Conservation (phyloP, 768 basidiomycete species). For the Termitomyces sp. region DNA sequence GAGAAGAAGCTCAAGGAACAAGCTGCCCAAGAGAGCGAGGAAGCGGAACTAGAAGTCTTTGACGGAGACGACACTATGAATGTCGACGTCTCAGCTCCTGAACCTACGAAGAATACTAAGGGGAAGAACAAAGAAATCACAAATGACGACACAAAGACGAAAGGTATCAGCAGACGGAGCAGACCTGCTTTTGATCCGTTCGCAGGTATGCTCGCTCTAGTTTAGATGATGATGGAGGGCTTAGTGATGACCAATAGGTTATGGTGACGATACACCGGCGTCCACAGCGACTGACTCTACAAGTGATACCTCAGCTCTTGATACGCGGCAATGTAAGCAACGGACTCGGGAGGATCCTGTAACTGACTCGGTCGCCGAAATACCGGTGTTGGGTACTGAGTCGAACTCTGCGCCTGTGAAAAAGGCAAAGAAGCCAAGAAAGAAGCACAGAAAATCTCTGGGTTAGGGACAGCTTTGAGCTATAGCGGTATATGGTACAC, state of each 20-base stretch:
- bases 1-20: slow-evolving; percentile 49
- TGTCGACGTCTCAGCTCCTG: slow-evolving; percentile 3
- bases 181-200: slow-evolving; percentile 60
- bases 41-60: slow-evolving; percentile 35
- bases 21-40: slow-evolving; percentile 37
- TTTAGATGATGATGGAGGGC: not conserved
- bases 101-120: slow-evolving; percentile 30
- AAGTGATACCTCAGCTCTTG: not conserved
- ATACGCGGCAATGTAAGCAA: slow-evolving; percentile 12
- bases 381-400: slow-evolving; percentile 4
- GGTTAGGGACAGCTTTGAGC: not conserved
- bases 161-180: slow-evolving; percentile 35
- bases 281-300: not conserved
- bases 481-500: not conserved
- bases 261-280: slow-evolving; percentile 23
- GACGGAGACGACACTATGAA: slow-evolving; percentile 19
- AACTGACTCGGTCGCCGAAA: slow-evolving; percentile 4
- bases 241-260: slow-evolving; percentile 20
- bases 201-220: slow-evolving; percentile 37
- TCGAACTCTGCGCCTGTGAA: slow-evolving; percentile 8
- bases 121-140: slow-evolving; percentile 22
- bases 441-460: slow-evolving; percentile 24
- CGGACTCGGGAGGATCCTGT: slow-evolving; percentile 1
- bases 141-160: slow-evolving; percentile 5
- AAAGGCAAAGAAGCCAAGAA: slow-evolving; percentile 28